phyloP scores from a whole-genome alignment of 177 flowering plant species.

The Vitis hybrid region DNA sequence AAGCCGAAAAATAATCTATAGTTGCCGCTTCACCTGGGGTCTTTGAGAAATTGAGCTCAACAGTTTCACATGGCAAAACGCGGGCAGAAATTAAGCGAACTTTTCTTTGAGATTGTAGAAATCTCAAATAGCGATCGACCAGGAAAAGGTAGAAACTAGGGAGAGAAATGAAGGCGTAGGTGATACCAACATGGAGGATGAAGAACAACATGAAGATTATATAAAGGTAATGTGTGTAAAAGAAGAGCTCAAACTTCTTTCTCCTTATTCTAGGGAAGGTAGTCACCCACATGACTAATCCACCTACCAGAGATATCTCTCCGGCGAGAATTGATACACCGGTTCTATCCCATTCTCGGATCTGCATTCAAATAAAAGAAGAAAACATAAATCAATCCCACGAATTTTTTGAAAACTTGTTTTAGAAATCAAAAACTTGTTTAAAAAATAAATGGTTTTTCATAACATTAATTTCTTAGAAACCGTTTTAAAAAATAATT shows the following conservation, averaged over 20 bases:
- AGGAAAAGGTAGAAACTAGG: constrained; percentile 75
- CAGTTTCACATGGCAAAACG: constrained; percentile 45
- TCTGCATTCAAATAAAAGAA: constrained; percentile 8
- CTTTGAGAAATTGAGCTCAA: constrained; percentile 69
- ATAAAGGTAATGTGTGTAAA: constrained; percentile 68
- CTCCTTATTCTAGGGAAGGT: constrained; percentile 46
- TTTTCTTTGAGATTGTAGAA: constrained; percentile 52
- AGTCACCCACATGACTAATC: constrained; percentile 52
- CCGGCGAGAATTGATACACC: constrained; percentile 58
- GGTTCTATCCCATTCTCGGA: constrained; percentile 40
- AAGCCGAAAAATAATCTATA: background rate
- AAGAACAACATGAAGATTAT: constrained; percentile 52
- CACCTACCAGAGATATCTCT: constrained; percentile 43
- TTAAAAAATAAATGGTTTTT: too few relatives aligned
- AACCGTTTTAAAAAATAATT: accelerated
- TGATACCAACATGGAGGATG: constrained; percentile 53
- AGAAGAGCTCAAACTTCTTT: constrained; percentile 70
- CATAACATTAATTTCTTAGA: too few relatives aligned
- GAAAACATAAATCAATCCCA: too few relatives aligned
- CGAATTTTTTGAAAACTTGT: too few relatives aligned
- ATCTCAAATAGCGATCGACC: constrained; percentile 60
- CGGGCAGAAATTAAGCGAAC: constrained; percentile 57
- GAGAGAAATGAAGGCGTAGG: constrained; percentile 47
- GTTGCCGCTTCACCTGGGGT: constrained; percentile 34
- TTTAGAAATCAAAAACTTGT: too few relatives aligned